phyloP scores from a whole-genome alignment of 805 yeast species.

The Kodamaea jinghongensis region DNA sequence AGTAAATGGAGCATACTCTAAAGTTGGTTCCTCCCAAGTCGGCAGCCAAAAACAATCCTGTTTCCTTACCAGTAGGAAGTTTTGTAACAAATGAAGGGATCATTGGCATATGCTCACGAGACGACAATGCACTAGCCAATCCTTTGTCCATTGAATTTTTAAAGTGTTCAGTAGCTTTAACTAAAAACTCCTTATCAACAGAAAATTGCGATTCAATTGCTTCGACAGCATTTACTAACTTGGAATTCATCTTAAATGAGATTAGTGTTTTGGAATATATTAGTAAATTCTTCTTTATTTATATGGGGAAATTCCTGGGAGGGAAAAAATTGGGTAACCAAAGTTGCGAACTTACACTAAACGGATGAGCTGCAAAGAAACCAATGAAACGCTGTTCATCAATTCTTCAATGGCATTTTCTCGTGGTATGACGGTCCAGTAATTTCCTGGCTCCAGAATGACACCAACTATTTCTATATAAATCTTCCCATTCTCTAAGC shows the following conservation, averaged over 20 bases:
- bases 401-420: no score
- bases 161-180: slow-evolving; percentile 53
- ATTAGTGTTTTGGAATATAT: background rate
- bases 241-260: slow-evolving; percentile 14
- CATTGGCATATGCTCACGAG: slow-evolving; percentile 66
- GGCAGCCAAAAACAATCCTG: slow-evolving; percentile 82
- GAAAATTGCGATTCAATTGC: slow-evolving; percentile 41
- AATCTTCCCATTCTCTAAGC: no score
- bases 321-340: background rate
- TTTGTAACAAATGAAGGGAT: slow-evolving; percentile 87
- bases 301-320: slow-evolving; percentile 2
- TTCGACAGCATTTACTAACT: slow-evolving; percentile 25
- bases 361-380: no score
- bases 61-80: slow-evolving; percentile 82
- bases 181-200: slow-evolving; percentile 41
- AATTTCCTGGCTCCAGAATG: no score
- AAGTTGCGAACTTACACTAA: no score
- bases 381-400: no score
- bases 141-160: slow-evolving; percentile 62
- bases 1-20: slow-evolving; percentile 83
- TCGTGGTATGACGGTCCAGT: no score
- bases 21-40: slow-evolving; percentile 97
- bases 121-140: slow-evolving; percentile 37
- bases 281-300: background rate
- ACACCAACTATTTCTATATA: no score